A percentile compares a stretch with the other conserved stretches of the same genome.
phyloP scores from a whole-genome alignment of 2,329 filamentous ascomycete species.

The Colletotrichum acutatum region DNA sequence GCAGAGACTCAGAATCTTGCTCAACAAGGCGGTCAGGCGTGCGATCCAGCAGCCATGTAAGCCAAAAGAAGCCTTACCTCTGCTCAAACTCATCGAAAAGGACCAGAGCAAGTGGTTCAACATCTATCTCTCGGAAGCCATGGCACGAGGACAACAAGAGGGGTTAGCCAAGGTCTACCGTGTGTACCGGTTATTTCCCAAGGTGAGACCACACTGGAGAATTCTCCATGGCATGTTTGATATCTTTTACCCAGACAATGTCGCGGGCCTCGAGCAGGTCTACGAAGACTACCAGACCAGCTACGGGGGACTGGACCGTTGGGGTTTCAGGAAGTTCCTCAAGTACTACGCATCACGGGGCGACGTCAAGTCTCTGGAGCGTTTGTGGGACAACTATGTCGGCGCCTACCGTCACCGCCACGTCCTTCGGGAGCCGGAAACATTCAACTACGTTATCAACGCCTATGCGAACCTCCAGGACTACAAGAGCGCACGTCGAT shows the following conservation, averaged over 20 bases:
- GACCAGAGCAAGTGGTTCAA: conserved; percentile 54
- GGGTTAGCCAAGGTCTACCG: conserved; percentile 56
- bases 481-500: conserved; percentile 63
- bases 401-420: conserved; percentile 45
- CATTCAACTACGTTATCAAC: conserved; percentile 71
- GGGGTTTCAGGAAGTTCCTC: conserved; percentile 61
- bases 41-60: conserved; percentile 47
- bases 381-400: conserved; percentile 58
- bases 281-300: conserved; percentile 60
- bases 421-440: conserved; percentile 47
- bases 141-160: conserved; percentile 42
- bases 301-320: conserved; percentile 52
- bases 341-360: conserved; percentile 60
- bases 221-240: conserved; percentile 59
- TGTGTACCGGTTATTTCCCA: conserved; percentile 55
- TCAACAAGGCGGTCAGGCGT: conserved; percentile 44
- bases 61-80: conserved; percentile 46
- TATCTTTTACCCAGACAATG: conserved; percentile 50
- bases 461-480: conserved; percentile 79
- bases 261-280: conserved; percentile 56
- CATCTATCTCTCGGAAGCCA: conserved; percentile 50
- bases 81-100: conserved; percentile 55
- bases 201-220: conserved; percentile 47
- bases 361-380: conserved; percentile 56
- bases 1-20: conserved; percentile 40